Conservation (phyloP, 495 filamentous ascomycete genomes). For the Baudoinia panamericana region DNA sequence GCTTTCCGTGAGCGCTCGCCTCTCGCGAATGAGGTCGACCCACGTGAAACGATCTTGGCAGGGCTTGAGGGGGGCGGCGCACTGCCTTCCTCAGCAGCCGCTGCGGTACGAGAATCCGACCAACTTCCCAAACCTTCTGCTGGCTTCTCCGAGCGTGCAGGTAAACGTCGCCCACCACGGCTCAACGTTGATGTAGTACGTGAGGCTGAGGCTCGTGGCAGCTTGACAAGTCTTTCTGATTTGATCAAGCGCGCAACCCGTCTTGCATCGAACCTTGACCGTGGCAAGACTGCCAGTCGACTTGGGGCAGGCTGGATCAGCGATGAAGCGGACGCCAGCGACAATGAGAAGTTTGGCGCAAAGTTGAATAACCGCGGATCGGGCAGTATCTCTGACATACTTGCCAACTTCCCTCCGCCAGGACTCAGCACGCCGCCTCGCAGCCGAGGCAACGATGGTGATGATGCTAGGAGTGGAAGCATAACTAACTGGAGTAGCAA, state of each 20-base stretch:
- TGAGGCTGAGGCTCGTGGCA: constrained; percentile 68
- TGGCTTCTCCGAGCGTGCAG: constrained; percentile 28
- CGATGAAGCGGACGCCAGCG: constrained; percentile 29
- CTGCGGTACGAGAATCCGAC: constrained; percentile 5
- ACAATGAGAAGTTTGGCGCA: constrained; percentile 27
- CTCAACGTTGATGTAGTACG: constrained; percentile 68
- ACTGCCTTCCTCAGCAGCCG: constrained; percentile 21
- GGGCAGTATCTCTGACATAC: constrained; percentile 65
- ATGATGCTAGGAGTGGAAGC: constrained; percentile 19
- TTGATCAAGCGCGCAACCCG: constrained; percentile 78
- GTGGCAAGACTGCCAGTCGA: constrained; percentile 68
- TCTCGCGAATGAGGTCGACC: constrained; percentile 20
- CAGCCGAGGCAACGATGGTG: constrained; percentile 18
- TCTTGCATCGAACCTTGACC: constrained; percentile 77
- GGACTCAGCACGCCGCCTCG: constrained; percentile 41
- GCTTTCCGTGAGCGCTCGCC: constrained; percentile 9
- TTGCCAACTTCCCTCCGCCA: constrained; percentile 83
- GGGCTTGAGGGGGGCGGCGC: constrained; percentile 29
- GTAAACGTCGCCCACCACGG: constrained; percentile 52
- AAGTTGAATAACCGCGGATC: constrained; percentile 31
- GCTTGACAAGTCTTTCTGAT: constrained; percentile 81
- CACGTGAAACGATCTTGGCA: constrained; percentile 22
- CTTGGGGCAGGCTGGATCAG: constrained; percentile 37
- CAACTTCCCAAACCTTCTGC: constrained; percentile 11
- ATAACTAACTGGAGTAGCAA: constrained; percentile 6